Conservation (phyloP, 805 yeast species). For the Sugiyamaella boreocaroliniensis region DNA sequence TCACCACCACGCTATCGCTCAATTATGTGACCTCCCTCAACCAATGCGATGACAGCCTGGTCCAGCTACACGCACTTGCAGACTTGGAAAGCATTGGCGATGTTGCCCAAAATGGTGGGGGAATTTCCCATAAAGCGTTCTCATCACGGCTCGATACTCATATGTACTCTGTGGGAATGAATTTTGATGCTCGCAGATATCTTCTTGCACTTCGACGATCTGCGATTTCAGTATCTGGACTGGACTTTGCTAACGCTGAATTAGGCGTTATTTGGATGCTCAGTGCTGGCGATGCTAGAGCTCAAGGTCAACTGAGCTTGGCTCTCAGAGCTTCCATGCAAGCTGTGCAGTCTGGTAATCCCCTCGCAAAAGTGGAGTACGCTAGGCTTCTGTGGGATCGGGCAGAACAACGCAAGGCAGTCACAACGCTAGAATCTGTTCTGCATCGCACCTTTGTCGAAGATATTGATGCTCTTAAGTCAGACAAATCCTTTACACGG, state of each 20-base stretch:
- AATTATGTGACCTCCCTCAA: conserved; percentile 46
- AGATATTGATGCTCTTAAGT: conserved; percentile 6
- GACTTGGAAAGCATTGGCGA: conserved; percentile 45
- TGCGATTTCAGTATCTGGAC: conserved; percentile 31
- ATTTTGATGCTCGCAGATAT: conserved; percentile 54
- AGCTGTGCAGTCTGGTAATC: conserved; percentile 35
- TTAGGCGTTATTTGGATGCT: conserved; percentile 48
- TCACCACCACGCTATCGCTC: conserved; percentile 55
- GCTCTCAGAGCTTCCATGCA: conserved; percentile 62
- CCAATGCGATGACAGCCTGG: conserved; percentile 42
- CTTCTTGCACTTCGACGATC: conserved; percentile 55
- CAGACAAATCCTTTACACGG: conserved; percentile 1
- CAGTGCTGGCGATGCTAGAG: conserved; percentile 59
- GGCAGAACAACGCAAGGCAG: conserved; percentile 81
- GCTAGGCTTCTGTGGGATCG: conserved; percentile 83
- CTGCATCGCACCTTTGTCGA: conserved; percentile 18
- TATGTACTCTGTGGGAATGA: conserved; percentile 37
- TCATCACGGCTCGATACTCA: conserved; percentile 21
- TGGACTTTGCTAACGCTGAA: conserved; percentile 18
- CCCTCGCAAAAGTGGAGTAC: conserved; percentile 46
- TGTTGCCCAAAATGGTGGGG: conserved; percentile 7
- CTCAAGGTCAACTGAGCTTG: conserved; percentile 60
- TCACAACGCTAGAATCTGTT: conserved; percentile 51
- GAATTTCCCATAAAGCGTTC: conserved; percentile 11
- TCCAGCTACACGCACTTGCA: conserved; percentile 52